These are phyloP conservation scores for Dactylellina drechsleri DNA, from an alignment of 2,329 filamentous ascomycete genomes.

Conservation along the genomic window DNA sequence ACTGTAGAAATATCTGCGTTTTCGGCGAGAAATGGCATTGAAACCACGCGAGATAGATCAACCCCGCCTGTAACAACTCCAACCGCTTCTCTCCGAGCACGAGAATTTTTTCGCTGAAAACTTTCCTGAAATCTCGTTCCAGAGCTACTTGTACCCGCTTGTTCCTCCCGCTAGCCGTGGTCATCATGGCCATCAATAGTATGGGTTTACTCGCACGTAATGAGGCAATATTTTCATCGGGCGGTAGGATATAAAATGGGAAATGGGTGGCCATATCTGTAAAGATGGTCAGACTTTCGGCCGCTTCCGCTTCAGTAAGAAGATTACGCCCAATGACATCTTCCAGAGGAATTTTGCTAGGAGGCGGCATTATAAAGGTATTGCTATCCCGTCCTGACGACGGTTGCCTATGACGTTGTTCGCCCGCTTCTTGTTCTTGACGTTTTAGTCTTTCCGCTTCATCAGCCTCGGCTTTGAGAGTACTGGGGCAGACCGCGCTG, in stretches of 20 bases:
- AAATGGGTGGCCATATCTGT: conserved; percentile 63
- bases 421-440: conserved; percentile 11
- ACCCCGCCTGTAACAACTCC: conserved; percentile 69
- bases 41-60: conserved; percentile 70
- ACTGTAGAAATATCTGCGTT: conserved; percentile 60
- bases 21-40: conserved; percentile 59
- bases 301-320: conserved; percentile 62
- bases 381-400: conserved; percentile 1
- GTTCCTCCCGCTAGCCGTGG: conserved; percentile 66
- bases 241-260: conserved; percentile 64
- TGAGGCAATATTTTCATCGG: conserved; percentile 63
- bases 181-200: conserved; percentile 68
- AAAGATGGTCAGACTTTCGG: conserved; percentile 64
- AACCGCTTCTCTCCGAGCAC: conserved; percentile 69
- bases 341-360: conserved; percentile 21
- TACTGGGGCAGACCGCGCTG: conserved; percentile 20
- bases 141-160: conserved; percentile 68
- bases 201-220: conserved; percentile 67
- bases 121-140: conserved; percentile 70
- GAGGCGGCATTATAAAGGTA: conserved; percentile 23
- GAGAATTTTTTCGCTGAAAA: conserved; percentile 69
- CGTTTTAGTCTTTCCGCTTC: conserved; percentile 6
- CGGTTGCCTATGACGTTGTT: background rate
- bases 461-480: conserved; percentile 19
- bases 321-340: conserved; percentile 41